Evolutionary conservation across 1,139 yeast genomes (phyloP).

Genomic region (Saccharomycopsis crataegensis): DNA sequence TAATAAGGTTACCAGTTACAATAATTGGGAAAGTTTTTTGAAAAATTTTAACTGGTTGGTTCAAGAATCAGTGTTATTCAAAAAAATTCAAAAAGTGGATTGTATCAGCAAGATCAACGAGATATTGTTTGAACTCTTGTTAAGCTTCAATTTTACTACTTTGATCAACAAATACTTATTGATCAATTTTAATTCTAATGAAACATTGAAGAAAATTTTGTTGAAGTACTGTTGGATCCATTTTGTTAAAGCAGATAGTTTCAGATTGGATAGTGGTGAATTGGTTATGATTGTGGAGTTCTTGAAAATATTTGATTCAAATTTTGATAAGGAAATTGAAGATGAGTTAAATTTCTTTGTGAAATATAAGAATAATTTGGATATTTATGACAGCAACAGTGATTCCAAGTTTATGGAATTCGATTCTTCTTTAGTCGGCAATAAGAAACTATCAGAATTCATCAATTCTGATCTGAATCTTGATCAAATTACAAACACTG

Average conservation of each 20-base stretch:
- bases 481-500: neutral
- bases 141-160: constrained; percentile 11
- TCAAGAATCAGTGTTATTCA: constrained; percentile 15
- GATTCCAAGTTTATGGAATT: constrained; percentile 12
- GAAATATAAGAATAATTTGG: constrained; percentile 4
- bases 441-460: constrained; percentile 7
- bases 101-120: constrained; percentile 16
- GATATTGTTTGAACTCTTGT: constrained; percentile 17
- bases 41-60: constrained; percentile 18
- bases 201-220: constrained; percentile 12
- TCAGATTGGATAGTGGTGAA: constrained; percentile 14
- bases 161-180: constrained; percentile 12
- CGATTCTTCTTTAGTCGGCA: constrained; percentile 11
- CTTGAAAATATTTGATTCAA: constrained; percentile 13
- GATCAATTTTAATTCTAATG: constrained; percentile 12
- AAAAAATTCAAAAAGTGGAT: constrained; percentile 12
- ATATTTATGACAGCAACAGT: constrained; percentile 10
- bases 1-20: constrained; percentile 1
- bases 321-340: constrained; percentile 13
- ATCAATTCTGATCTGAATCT: neutral
- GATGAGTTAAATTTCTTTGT: constrained; percentile 16
- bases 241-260: constrained; percentile 13
- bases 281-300: constrained; percentile 10
- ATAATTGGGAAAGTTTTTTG: constrained; percentile 17
- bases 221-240: constrained; percentile 18